These are phyloP conservation scores for Papilionanthe hybrid DNA, from an alignment of 116 monocot species.

Conservation along the genomic window DNA sequence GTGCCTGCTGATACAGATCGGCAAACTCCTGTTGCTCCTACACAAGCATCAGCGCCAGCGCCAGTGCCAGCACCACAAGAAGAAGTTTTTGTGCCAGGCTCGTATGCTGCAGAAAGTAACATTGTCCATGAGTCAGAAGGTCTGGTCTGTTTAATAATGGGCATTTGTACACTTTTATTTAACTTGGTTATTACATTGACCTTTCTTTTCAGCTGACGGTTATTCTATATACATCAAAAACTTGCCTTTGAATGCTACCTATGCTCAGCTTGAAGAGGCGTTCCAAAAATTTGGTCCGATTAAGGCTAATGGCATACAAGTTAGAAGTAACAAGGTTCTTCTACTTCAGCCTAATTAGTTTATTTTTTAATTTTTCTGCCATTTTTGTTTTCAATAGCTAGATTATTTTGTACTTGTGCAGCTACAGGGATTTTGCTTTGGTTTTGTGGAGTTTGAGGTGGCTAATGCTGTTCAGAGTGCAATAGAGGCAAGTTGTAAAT, in stretches of 20 bases:
- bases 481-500: constrained; percentile 23
- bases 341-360: not conserved
- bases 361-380: not conserved
- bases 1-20: constrained; percentile 19
- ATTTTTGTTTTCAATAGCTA: not conserved
- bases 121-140: constrained; percentile 39
- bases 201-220: constrained; percentile 23
- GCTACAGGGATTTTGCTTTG: constrained; percentile 40
- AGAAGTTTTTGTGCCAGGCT: constrained; percentile 19
- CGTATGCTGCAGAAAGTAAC: constrained; percentile 29
- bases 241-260: constrained; percentile 25
- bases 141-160: constrained; percentile 2
- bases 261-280: constrained; percentile 28
- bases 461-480: constrained; percentile 32
- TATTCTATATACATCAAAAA: constrained; percentile 31
- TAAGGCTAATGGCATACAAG: constrained; percentile 34
- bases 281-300: constrained; percentile 36
- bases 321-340: constrained; percentile 35
- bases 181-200: not conserved
- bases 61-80: constrained; percentile 15
- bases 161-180: not conserved
- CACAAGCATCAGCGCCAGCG: constrained; percentile 19
- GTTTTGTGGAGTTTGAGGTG: constrained; percentile 38
- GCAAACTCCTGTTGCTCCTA: constrained; percentile 6
- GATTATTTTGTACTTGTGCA: constrained; percentile 8